A percentile compares a stretch with the other conserved stretches of the same genome.
Evolutionary conservation across 2,329 filamentous ascomycete genomes (phyloP).

Genomic region (Hypoxylon sp.): DNA sequence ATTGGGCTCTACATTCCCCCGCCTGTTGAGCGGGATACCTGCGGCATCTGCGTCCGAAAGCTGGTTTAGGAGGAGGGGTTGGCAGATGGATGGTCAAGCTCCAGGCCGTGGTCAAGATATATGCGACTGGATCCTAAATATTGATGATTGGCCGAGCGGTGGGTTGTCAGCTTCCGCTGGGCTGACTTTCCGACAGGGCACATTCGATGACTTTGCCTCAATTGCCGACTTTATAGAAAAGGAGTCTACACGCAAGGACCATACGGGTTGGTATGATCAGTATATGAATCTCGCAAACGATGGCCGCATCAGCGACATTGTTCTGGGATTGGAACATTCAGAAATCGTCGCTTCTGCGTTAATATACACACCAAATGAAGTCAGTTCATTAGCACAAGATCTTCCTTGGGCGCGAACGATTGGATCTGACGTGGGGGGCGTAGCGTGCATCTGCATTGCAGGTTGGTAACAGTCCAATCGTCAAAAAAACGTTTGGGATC

Average conservation of each 20-base stretch:
- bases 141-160: constrained; percentile 64
- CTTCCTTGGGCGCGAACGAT: constrained; percentile 70
- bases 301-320: constrained; percentile 65
- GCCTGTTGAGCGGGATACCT: constrained; percentile 69
- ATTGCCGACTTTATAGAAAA: constrained; percentile 66
- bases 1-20: constrained; percentile 71
- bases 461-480: constrained; percentile 58
- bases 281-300: constrained; percentile 67
- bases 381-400: constrained; percentile 64
- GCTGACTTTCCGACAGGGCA: constrained; percentile 63
- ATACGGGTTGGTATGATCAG: constrained; percentile 72
- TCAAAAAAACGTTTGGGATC: constrained; percentile 13
- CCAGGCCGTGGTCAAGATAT: constrained; percentile 65
- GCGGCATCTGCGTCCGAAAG: constrained; percentile 59
- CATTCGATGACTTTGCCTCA: constrained; percentile 61
- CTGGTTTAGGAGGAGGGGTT: constrained; percentile 70
- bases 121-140: constrained; percentile 68
- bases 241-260: constrained; percentile 62
- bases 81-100: constrained; percentile 62
- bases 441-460: constrained; percentile 72
- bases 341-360: constrained; percentile 68
- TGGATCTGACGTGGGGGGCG: constrained; percentile 67
- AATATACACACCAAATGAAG: constrained; percentile 65
- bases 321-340: constrained; percentile 66
- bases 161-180: constrained; percentile 58